Percentiles rank a stretch among this genome's conserved stretches.
Conservation (phyloP, 2,329 filamentous ascomycete species). For the Aspergillus proliferans region DNA sequence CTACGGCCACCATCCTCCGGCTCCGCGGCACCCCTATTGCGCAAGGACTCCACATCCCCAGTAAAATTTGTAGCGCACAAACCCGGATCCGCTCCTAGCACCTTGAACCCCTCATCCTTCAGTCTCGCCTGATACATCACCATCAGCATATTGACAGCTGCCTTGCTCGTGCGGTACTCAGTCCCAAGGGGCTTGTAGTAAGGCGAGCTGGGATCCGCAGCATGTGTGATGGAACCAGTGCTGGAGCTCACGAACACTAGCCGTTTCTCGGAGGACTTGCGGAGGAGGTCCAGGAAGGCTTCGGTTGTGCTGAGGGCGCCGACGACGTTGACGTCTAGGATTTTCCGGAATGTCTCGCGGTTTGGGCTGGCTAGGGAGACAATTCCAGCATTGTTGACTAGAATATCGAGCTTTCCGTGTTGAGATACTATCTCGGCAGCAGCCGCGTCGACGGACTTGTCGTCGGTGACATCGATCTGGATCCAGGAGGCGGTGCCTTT, state of each 20-base stretch:
- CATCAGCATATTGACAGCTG: not conserved
- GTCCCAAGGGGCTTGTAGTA: not conserved
- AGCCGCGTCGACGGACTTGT: not conserved
- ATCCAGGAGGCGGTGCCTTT: not conserved
- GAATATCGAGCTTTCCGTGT: not conserved
- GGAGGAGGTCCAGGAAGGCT: not conserved
- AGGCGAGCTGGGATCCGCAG: not conserved
- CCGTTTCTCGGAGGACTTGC: not conserved
- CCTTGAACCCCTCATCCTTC: constrained; percentile 42
- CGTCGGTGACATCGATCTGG: not conserved
- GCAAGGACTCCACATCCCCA: constrained; percentile 7
- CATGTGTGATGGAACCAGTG: not conserved
- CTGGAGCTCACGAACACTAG: not conserved
- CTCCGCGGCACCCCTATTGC: constrained; percentile 10
- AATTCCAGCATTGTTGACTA: not conserved
- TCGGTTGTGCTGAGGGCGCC: not conserved
- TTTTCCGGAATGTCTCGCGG: not conserved
- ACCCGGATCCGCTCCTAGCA: constrained; percentile 43
- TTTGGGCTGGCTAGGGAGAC: not conserved
- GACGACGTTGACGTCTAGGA: not conserved
- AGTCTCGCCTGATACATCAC: constrained; percentile 29
- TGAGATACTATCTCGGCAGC: not conserved
- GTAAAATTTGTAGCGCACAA: constrained; percentile 38
- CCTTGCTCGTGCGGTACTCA: constrained; percentile 1
- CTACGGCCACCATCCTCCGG: constrained; percentile 8